Evolutionary conservation across 371 early-diverging fungal species (phyloP), one percentile per base, ranked within the genome.

Genomic region (Mortierella sp.): DNA sequence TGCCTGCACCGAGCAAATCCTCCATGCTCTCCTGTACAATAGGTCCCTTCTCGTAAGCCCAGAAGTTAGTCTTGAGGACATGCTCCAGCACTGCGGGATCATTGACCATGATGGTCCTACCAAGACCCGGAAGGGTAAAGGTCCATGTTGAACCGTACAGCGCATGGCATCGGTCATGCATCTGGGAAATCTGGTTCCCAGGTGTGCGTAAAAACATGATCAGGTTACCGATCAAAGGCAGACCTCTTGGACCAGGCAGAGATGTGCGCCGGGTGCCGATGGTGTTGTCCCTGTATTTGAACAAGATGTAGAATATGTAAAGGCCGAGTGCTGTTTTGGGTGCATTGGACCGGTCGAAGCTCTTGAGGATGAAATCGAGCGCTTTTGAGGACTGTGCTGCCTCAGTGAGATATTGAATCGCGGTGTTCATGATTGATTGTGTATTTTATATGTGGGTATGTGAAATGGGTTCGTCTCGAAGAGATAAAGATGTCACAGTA

Each of bases 1-100:
- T 92, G 51, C 93, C 93, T 39, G 84, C 51, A 0, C 92, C 92
- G 12, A 92, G 69, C 12, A 91, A 58, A 39, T 87, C 86, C 9
- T 53, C 49, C 57, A 81, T 44, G 1, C 78, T 41, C 14, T 50
- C 60, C 1, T 76, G 70, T 34, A 86, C 58, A 32, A 64, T 39
- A 2, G 84, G 82, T 0, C 87, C 87, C 59, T 89, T 89, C 41
- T 81, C 70, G 43, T 86, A 89, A n/a, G 86, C 84, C 67, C 85
- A 81, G 70, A 89, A 89, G 65, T 88, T 84, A 31, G 65, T 76
- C 59, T 80, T 80, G 34, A 80, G 69, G 4, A 80, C 67, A 24
- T 80, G 70, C 37, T 80, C 80, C n/a, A 80, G 21, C 14, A 24
- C 56, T 6, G 48, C 64, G 11, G 80, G 80, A 15, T 70, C 66